Base-by-base conservation (phyloP, 306 rosid species). In the Morella rubra region DNA sequence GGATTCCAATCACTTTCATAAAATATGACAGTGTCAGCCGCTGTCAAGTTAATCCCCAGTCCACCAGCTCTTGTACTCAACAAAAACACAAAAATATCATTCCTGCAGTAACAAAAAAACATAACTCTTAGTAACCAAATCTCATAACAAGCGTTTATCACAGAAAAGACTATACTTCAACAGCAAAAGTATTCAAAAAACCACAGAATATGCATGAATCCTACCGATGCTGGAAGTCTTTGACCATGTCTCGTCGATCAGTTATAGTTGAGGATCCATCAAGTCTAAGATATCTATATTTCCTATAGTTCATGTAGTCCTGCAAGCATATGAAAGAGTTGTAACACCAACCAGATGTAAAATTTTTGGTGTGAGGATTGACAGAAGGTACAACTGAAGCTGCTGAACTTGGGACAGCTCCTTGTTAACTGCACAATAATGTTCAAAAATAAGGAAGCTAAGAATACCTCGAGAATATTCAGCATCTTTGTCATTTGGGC, bases 1-100 rank as follows among this genome's bases (percentile, higher is more conserved):
- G 99, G 99, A 87, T 95, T 95, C 99, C 99, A 95, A 87, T 95
- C 99, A 89, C 96, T 95, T 87, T 95, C 99, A 72, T 95, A 95
- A 82, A 95, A 95, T 83, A 95, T 92, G 86, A 95, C 99, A 7
- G 99, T 95, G 76, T 95, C 99, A 54, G 99, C 99, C 49, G 99
- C 99, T 80, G 99, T 95, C 90, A 95, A 92, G 88, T 95, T 95
- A 75, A 95, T 95, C 74, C 99, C 99, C 84, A 95, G 88, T 73
- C 99, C 99, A 88, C 99, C 99, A 67, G 99, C 99, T 88, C 99
- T 91, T 78, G 99, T 95, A 84, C 99, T 95, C 77, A 95, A 83
- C 81, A 95, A 88, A 86, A 95, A 95, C 77, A 95, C 99, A 76
- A 95, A 95, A 82, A 92, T 89, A 84, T 95, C 99, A 83, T 45